Percentiles rank a stretch among this genome's conserved stretches.
Conservation (phyloP, 176 grass and related monocot species). For the Musa acuminata region DNA sequence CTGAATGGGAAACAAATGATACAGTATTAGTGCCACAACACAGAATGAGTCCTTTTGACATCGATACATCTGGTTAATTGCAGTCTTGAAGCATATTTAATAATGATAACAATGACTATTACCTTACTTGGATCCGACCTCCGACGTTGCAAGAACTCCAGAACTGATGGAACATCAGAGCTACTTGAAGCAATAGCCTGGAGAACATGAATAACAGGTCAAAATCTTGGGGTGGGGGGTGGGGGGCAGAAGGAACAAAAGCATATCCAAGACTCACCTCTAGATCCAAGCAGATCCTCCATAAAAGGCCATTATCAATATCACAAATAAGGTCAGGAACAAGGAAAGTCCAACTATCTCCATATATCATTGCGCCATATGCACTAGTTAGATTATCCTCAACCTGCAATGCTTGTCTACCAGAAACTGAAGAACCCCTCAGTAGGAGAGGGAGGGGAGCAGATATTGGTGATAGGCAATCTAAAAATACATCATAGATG, state of each 20-base stretch:
- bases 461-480: slow-evolving; percentile 73
- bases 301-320: slow-evolving; percentile 75
- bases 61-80: not conserved
- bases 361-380: slow-evolving; percentile 81
- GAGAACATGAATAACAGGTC: slow-evolving; percentile 2
- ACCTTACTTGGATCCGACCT: slow-evolving; percentile 58
- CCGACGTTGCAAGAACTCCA: slow-evolving; percentile 88
- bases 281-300: slow-evolving; percentile 78
- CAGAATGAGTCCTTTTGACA: not conserved
- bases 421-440: slow-evolving; percentile 49
- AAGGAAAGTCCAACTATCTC: slow-evolving; percentile 83
- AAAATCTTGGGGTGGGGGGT: not conserved
- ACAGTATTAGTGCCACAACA: slow-evolving; percentile 1
- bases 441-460: slow-evolving; percentile 80
- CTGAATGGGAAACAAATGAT: slow-evolving; percentile 24
- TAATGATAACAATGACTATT: slow-evolving; percentile 22
- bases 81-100: not conserved
- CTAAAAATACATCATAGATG: slow-evolving; percentile 79
- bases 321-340: slow-evolving; percentile 83
- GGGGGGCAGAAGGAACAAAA: not conserved
- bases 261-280: slow-evolving; percentile 41
- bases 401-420: slow-evolving; percentile 40
- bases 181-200: slow-evolving; percentile 91
- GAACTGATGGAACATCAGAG: slow-evolving; percentile 72
- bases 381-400: slow-evolving; percentile 51